These are phyloP conservation scores for Mallotus repandus DNA, from an alignment of 441 rosid species.

Conservation along the genomic window DNA sequence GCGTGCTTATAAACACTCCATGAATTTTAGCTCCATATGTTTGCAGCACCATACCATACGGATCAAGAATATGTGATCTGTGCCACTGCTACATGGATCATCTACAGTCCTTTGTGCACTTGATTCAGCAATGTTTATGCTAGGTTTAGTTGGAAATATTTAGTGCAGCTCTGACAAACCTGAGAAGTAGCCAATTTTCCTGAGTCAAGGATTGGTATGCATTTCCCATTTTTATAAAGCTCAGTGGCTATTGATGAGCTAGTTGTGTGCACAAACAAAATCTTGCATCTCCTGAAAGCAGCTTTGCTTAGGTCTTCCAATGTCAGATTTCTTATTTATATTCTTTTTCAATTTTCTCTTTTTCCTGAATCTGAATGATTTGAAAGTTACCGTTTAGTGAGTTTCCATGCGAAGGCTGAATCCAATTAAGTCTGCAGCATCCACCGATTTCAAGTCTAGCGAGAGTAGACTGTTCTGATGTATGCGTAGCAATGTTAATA, in stretches of 20 bases:
- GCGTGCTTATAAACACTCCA: background rate
- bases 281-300: background rate
- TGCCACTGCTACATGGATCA: background rate
- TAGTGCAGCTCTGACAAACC: background rate
- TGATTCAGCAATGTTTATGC: background rate
- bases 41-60: background rate
- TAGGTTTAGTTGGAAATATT: conserved; percentile 5
- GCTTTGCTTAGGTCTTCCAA: background rate
- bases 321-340: background rate
- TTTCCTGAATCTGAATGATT: background rate
- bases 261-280: background rate
- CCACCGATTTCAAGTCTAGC: background rate
- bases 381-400: too few relatives aligned
- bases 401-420: too few relatives aligned
- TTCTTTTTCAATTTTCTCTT: background rate
- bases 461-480: background rate
- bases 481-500: background rate
- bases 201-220: background rate
- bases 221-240: background rate
- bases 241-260: background rate
- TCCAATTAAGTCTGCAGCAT: too few relatives aligned
- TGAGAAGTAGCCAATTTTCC: background rate
- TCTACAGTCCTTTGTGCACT: background rate
- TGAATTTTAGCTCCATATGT: background rate
- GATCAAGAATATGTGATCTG: background rate